phyloP scores from a whole-genome alignment of 2,329 filamentous ascomycete genomes.

The Tolypocladium inflatum region DNA sequence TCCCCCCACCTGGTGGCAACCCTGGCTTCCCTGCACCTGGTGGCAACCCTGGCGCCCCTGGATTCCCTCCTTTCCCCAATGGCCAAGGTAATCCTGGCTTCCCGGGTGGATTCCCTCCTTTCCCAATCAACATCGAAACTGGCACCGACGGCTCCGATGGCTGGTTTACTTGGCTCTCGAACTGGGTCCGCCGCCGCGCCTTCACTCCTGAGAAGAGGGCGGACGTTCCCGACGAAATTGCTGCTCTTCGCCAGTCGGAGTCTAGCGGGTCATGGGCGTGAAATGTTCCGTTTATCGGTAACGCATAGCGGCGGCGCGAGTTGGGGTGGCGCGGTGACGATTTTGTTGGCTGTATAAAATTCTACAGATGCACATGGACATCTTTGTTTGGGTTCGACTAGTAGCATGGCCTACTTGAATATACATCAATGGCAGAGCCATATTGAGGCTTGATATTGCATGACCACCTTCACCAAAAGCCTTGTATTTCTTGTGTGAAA shows the following conservation, averaged over 20 bases:
- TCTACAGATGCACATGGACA: not conserved
- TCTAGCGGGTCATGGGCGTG: not conserved
- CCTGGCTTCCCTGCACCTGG: not conserved
- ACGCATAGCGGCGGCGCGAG: not conserved
- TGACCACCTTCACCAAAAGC: not conserved
- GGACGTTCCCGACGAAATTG: not conserved
- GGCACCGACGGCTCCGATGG: not conserved
- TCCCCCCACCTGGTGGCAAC: no score
- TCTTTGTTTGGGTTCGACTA: not conserved
- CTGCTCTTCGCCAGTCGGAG: not conserved
- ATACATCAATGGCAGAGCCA: not conserved
- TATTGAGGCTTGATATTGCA: not conserved
- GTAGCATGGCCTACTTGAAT: not conserved
- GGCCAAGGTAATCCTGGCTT: no score
- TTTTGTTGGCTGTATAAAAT: not conserved
- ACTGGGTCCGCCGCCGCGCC: no score
- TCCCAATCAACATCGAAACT: no score
- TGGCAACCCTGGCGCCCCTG: no score
- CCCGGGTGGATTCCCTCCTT: no score
- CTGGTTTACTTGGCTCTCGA: no score
- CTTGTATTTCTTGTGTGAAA: not conserved
- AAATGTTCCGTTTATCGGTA: no score
- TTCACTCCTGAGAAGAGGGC: not conserved
- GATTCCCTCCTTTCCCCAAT: no score
- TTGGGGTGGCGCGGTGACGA: not conserved